phyloP scores from a whole-genome alignment of 208 protist species.

The Leishmania mexicana region DNA sequence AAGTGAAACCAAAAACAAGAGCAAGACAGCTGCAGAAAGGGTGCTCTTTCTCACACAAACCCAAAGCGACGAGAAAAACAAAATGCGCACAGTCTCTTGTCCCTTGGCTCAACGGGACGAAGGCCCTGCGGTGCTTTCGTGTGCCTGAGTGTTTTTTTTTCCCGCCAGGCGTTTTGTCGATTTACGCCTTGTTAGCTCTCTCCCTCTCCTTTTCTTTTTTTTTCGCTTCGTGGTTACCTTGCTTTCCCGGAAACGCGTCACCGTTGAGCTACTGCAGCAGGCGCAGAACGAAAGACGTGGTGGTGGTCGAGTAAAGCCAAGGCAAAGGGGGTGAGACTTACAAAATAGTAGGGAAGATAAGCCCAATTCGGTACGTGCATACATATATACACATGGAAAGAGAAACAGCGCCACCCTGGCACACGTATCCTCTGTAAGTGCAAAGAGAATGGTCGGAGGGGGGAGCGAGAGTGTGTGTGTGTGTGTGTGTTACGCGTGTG shows the following conservation, averaged over 20 bases:
- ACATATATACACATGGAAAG: not conserved
- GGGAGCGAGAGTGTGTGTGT: not conserved
- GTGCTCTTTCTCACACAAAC: not conserved
- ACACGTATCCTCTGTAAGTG: not conserved
- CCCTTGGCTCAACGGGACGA: not conserved
- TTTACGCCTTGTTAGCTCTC: slow-evolving; percentile 6
- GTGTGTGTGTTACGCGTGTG: too few species aligned
- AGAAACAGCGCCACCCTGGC: not conserved
- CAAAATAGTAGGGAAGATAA: not conserved
- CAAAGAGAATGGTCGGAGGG: not conserved
- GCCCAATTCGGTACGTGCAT: not conserved
- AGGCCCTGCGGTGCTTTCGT: not conserved
- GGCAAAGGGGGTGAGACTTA: not conserved
- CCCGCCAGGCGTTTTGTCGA: not conserved
- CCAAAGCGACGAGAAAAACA: not conserved
- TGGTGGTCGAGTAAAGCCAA: not conserved
- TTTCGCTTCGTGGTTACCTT: not conserved
- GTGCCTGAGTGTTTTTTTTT: too few species aligned
- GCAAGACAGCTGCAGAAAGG: not conserved
- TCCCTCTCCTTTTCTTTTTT: not conserved
- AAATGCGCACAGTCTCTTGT: not conserved
- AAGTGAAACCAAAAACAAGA: not conserved
- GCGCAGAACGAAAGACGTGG: not conserved
- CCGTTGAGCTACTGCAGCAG: not conserved
- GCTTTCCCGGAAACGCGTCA: not conserved